Conservation (phyloP, 768 basidiomycete genomes). For the Mycena chlorophos region DNA sequence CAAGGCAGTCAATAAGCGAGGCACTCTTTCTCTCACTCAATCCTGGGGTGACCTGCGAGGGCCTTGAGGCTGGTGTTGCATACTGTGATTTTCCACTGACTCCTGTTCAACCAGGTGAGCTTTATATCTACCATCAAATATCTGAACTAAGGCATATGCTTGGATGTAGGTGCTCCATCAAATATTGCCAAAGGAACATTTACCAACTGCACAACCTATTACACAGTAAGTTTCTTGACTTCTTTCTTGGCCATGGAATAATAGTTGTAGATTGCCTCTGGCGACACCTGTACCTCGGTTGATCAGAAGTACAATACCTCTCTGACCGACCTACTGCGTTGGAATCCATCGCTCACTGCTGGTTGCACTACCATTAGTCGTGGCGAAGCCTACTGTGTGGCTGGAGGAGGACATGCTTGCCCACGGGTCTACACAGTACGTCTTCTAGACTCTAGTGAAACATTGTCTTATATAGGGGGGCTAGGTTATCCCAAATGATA, state of each 20-base stretch:
- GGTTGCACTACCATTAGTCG: constrained; percentile 24
- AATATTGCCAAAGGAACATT: no score
- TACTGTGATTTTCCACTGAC: constrained; percentile 4
- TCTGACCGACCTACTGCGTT: constrained; percentile 11
- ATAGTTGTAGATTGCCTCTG: no score
- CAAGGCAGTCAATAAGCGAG: constrained; percentile 15
- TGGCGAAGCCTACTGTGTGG: constrained; percentile 26
- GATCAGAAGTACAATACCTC: constrained; percentile 18
- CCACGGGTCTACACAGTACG: not conserved
- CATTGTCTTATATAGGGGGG: not conserved
- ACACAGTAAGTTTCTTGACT: no score
- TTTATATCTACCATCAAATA: no score
- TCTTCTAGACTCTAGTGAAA: no score
- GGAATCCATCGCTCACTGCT: constrained; percentile 23
- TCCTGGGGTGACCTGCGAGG: constrained; percentile 21
- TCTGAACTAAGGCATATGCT: no score
- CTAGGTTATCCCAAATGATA: constrained; percentile 3
- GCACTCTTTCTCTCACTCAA: constrained; percentile 12
- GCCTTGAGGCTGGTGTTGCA: constrained; percentile 19
- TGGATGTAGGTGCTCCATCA: no score
- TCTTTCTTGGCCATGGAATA: no score
- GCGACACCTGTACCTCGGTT: no score
- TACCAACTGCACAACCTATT: no score
- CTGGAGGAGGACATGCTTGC: not conserved
- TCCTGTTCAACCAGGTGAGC: not conserved